Percentiles rank a stretch among this genome's conserved stretches.
These are phyloP conservation scores for Kwoniella pini DNA, from an alignment of 768 basidiomycete genomes.

Conservation along the genomic window DNA sequence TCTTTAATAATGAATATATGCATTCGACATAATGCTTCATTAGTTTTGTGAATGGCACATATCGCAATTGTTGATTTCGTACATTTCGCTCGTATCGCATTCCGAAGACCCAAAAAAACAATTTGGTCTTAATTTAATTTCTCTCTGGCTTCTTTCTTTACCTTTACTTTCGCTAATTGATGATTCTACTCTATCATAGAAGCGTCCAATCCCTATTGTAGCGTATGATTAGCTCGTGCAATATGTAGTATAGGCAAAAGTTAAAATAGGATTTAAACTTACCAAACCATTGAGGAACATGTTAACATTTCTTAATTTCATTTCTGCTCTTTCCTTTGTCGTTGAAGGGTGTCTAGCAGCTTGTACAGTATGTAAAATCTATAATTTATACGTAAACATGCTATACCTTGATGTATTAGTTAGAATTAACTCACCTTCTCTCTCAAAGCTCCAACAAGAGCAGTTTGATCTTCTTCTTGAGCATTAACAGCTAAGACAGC, in stretches of 20 bases:
- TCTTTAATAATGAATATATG: too few species aligned
- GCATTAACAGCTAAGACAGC: conserved; percentile 70
- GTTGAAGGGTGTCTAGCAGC: conserved; percentile 73
- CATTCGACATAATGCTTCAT: too few species aligned
- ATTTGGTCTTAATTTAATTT: neutral
- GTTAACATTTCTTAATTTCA: conserved; percentile 89
- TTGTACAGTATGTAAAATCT: conserved; percentile 74
- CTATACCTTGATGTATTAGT: neutral
- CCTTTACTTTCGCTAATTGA: too few species aligned
- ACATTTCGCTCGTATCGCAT: neutral
- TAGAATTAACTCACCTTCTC: conserved; percentile 70
- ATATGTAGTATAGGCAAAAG: neutral
- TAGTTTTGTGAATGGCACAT: too few species aligned
- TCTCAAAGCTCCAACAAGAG: conserved; percentile 77
- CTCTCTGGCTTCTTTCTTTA: neutral
- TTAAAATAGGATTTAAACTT: conserved; percentile 11
- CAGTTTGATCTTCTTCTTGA: conserved; percentile 80
- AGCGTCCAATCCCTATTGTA: conserved; percentile 30
- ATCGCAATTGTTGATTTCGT: too few species aligned
- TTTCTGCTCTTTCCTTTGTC: conserved; percentile 66
- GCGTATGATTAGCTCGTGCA: too few species aligned
- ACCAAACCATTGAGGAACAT: conserved; percentile 59
- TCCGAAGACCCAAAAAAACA: neutral
- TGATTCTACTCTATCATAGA: conserved; percentile 25
- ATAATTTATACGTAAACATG: neutral